Percentiles rank a stretch among this genome's conserved stretches.
Evolutionary conservation across 2,329 filamentous ascomycete genomes (phyloP).

Genomic region (Tolypocladium amazonense): DNA sequence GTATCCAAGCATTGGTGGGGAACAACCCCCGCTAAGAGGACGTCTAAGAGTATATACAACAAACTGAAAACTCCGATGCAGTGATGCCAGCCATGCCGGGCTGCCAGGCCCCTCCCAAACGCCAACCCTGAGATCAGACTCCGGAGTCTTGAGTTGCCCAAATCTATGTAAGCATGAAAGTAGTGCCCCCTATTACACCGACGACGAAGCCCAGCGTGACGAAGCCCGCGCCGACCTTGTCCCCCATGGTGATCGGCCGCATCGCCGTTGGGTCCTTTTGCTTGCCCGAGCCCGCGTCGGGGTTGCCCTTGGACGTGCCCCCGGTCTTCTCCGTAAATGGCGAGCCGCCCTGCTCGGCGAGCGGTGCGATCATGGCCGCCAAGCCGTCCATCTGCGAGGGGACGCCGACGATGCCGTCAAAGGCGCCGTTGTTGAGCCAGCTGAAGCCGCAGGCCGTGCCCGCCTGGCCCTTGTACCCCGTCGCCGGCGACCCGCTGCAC

Average conservation of each 20-base stretch:
- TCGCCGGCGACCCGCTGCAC: constrained; percentile 36
- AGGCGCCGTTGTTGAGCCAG: constrained; percentile 43
- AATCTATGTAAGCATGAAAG: constrained; percentile 33
- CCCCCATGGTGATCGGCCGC: constrained; percentile 33
- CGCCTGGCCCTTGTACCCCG: constrained; percentile 37
- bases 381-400: constrained; percentile 62
- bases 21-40: not conserved
- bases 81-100: not conserved
- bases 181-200: constrained; percentile 36
- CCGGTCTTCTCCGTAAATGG: constrained; percentile 45
- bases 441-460: constrained; percentile 57
- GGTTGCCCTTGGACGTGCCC: constrained; percentile 46
- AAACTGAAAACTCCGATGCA: not conserved
- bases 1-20: not conserved
- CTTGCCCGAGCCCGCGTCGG: constrained; percentile 16
- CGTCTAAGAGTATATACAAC: not conserved
- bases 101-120: not conserved
- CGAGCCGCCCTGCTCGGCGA: constrained; percentile 31
- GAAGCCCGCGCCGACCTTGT: constrained; percentile 45
- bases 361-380: constrained; percentile 49
- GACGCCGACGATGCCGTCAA: constrained; percentile 51
- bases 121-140: not conserved
- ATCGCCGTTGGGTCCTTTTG: constrained; percentile 15
- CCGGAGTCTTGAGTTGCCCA: not conserved
- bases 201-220: constrained; percentile 38